Conservation (phyloP, 176 grass and related monocot species). For the Eragrostis nindensis region DNA sequence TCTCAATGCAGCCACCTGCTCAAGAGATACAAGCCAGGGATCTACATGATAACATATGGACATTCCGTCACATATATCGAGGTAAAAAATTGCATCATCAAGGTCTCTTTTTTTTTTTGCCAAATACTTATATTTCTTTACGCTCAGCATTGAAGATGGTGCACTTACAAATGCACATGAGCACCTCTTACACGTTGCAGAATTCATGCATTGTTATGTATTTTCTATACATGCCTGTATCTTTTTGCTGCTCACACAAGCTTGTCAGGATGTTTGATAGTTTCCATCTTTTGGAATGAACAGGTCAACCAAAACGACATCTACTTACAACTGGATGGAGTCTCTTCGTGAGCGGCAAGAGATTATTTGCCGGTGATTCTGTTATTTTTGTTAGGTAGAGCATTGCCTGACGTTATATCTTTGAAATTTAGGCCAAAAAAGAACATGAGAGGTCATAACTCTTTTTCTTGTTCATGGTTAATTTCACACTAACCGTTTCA, state of each 20-base stretch:
- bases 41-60: conserved; percentile 71
- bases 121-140: neutral
- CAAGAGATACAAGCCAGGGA: conserved; percentile 75
- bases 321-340: conserved; percentile 79
- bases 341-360: conserved; percentile 72
- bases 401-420: neutral
- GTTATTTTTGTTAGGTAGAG: conserved; percentile 70
- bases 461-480: neutral
- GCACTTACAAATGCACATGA: neutral
- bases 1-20: conserved; percentile 65
- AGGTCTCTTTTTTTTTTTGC: neutral
- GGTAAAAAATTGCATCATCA: conserved; percentile 37
- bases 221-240: neutral
- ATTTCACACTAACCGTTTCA: conserved; percentile 24
- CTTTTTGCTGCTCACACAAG: conserved; percentile 2
- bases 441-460: neutral
- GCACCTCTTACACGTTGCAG: too few species aligned
- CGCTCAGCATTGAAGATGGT: neutral
- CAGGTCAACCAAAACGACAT: conserved; percentile 77
- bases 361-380: conserved; percentile 68
- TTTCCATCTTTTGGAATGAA: conserved; percentile 1
- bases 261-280: conserved; percentile 1
- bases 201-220: neutral
- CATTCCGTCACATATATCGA: conserved; percentile 72
- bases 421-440: neutral